Percentiles rank a stretch among this genome's conserved stretches.
Evolutionary conservation across 1,284 basidiomycete species (phyloP).

Genomic region (Ustilago cynodontis): DNA sequence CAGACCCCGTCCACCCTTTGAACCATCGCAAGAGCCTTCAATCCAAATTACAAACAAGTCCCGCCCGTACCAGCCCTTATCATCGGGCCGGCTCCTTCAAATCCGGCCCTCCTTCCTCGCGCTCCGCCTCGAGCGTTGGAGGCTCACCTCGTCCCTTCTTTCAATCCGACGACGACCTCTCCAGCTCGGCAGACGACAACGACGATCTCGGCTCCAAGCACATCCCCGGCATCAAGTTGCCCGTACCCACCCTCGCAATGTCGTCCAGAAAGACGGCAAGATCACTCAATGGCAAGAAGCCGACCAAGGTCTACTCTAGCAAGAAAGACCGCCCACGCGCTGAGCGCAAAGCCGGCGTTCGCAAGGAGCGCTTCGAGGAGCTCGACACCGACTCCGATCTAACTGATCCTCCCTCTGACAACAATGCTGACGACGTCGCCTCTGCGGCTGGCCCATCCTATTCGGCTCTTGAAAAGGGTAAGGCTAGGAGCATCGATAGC

Average conservation of each 20-base stretch:
- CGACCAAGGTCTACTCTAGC: constrained; percentile 38
- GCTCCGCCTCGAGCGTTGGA: constrained; percentile 44
- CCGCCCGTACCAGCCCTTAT: constrained; percentile 33
- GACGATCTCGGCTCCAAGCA: constrained; percentile 49
- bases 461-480: constrained; percentile 39
- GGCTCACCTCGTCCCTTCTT: constrained; percentile 47
- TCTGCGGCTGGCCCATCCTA: constrained; percentile 28
- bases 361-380: constrained; percentile 61
- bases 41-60: constrained; percentile 38
- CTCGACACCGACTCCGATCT: constrained; percentile 55
- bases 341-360: constrained; percentile 61
- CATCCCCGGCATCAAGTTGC: constrained; percentile 56
- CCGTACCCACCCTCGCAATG: constrained; percentile 55
- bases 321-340: constrained; percentile 50
- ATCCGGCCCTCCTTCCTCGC: constrained; percentile 38
- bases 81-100: constrained; percentile 33
- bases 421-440: constrained; percentile 23
- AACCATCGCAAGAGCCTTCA: constrained; percentile 48
- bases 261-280: constrained; percentile 39
- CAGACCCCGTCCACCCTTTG: constrained; percentile 28
- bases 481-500: constrained; percentile 46
- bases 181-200: constrained; percentile 45
- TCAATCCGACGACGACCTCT: constrained; percentile 39
- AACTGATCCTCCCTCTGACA: constrained; percentile 50
- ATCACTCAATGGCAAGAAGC: constrained; percentile 30